Conservation (phyloP, 202 grass and related monocot species). For the Miscanthus sacchariflorus region DNA sequence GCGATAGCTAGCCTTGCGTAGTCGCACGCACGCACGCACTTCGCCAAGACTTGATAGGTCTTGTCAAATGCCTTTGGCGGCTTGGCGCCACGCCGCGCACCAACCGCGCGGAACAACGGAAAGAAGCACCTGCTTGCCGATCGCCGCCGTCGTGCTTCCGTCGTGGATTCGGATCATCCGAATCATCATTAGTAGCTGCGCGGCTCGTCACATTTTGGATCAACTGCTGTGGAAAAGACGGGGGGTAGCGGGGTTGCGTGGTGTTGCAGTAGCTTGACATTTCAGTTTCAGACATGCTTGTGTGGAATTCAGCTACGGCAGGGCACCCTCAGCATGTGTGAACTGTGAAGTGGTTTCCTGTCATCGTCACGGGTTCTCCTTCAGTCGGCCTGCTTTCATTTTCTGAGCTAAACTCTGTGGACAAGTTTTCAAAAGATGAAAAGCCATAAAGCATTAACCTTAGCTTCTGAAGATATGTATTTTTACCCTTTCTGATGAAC, state of each 20-base stretch:
- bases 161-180: neutral
- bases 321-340: neutral
- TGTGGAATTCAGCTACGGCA: neutral
- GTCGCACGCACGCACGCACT: constrained; percentile 21
- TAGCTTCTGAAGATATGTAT: neutral
- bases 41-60: neutral
- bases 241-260: neutral
- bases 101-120: neutral
- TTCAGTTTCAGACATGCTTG: neutral
- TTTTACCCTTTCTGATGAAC: neutral
- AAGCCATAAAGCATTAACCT: neutral
- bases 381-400: neutral
- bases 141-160: neutral
- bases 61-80: constrained; percentile 12
- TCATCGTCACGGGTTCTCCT: neutral
- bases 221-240: neutral
- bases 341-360: neutral
- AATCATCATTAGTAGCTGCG: neutral
- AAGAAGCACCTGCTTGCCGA: neutral
- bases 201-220: constrained; percentile 1
- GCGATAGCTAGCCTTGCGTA: neutral
- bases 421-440: neutral
- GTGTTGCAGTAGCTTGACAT: neutral
- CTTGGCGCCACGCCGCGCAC: constrained; percentile 8
- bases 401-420: neutral